A percentile compares a stretch with the other conserved stretches of the same genome.
Conservation (phyloP, 1,284 basidiomycete genomes). For the Austropuccinia psidii region DNA sequence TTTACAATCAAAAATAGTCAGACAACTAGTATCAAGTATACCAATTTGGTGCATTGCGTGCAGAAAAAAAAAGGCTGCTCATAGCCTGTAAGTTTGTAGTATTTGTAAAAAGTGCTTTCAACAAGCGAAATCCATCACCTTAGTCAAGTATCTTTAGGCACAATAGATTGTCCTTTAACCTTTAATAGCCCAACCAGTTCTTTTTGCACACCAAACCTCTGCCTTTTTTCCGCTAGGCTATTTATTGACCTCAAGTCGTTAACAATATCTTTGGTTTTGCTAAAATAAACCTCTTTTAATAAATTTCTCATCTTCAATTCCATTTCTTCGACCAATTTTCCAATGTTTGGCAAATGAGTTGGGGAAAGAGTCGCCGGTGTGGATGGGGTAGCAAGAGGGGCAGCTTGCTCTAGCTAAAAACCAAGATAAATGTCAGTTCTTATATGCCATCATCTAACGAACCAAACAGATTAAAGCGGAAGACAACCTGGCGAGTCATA, state of each 20-base stretch:
- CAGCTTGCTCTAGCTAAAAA: conserved; percentile 70
- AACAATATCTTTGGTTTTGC: conserved; percentile 91
- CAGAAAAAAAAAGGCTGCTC: no score
- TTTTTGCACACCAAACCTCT: conserved; percentile 78
- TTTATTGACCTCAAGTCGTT: conserved; percentile 79
- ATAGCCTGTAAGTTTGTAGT: no score
- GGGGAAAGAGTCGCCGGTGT: conserved; percentile 58
- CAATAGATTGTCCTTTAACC: conserved; percentile 37
- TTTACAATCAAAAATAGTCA: no score
- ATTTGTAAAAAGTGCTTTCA: no score
- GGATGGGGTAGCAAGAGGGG: conserved; percentile 53
- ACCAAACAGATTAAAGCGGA: not conserved
- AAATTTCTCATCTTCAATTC: conserved; percentile 97
- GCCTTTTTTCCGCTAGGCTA: conserved; percentile 71
- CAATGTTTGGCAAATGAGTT: conserved; percentile 78
- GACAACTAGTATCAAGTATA: no score
- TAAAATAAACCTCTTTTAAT: conserved; percentile 95
- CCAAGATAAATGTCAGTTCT: conserved; percentile 6
- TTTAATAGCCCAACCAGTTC: conserved; percentile 68
- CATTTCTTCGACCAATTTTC: conserved; percentile 94
- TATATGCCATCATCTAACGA: not conserved
- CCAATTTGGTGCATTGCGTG: no score
- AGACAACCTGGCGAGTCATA: conserved; percentile 83
- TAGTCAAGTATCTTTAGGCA: conserved; percentile 9
- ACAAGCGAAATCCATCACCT: no score